Conservation (phyloP, 176 grass and related monocot genomes). For the Musa schizocarpa region DNA sequence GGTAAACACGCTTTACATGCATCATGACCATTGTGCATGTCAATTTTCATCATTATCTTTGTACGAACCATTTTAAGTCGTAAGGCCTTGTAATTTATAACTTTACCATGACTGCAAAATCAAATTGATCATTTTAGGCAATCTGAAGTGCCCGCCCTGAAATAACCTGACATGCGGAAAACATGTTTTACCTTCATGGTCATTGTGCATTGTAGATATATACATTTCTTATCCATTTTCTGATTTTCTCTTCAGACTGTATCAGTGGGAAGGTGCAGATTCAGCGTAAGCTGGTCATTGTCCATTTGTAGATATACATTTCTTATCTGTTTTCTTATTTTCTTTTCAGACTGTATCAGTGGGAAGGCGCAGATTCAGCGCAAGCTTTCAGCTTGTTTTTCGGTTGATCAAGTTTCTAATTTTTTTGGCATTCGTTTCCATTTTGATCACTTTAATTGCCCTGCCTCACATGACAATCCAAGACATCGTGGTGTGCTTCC, state of each 20-base stretch:
- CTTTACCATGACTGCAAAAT: too few relatives aligned
- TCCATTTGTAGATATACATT: background rate
- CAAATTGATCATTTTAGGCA: background rate
- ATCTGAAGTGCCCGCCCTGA: too few relatives aligned
- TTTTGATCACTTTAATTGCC: slow-evolving; percentile 57
- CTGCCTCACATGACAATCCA: slow-evolving; percentile 61
- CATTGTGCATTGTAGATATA: slow-evolving; percentile 5
- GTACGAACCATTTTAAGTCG: background rate
- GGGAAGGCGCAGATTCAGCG: slow-evolving; percentile 66
- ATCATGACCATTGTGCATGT: too few relatives aligned
- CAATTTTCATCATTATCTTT: background rate
- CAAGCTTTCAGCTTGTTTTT: slow-evolving; percentile 75
- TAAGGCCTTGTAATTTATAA: too few relatives aligned
- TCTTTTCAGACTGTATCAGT: slow-evolving; percentile 73
- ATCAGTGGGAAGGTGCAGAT: slow-evolving; percentile 66
- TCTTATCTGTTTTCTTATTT: slow-evolving; percentile 18
- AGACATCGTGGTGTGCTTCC: slow-evolving; percentile 66
- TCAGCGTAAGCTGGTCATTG: slow-evolving; percentile 40
- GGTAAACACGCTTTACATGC: background rate
- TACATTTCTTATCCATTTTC: slow-evolving; percentile 8
- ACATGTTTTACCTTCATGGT: background rate
- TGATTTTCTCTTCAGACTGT: slow-evolving; percentile 52
- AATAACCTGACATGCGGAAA: too few relatives aligned
- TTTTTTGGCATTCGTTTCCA: slow-evolving; percentile 51
- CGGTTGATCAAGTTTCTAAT: slow-evolving; percentile 90